These are phyloP conservation scores for Diaporthe longicolla DNA, from an alignment of 2,329 filamentous ascomycete genomes.

Conservation along the genomic window DNA sequence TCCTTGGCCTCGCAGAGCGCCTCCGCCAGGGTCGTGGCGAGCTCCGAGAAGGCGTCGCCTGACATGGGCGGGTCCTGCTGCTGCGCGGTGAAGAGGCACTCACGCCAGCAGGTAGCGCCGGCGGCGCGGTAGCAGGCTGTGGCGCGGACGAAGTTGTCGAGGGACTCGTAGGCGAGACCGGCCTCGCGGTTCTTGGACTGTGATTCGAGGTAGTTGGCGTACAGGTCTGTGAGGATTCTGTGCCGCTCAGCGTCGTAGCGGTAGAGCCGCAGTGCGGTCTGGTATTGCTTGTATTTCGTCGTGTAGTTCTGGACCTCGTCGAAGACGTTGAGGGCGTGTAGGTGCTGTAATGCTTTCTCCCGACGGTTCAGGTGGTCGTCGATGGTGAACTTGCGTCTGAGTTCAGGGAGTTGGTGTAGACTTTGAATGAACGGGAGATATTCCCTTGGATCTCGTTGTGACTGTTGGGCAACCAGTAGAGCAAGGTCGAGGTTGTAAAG, in stretches of 20 bases:
- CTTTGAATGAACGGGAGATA: constrained; percentile 95
- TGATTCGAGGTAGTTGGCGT: constrained; percentile 82
- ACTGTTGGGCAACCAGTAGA: constrained; percentile 92
- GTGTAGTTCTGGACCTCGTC: constrained; percentile 85
- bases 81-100: constrained; percentile 85
- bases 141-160: constrained; percentile 80
- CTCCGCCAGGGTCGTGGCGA: constrained; percentile 83
- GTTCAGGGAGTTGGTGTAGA: constrained; percentile 79
- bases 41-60: constrained; percentile 70
- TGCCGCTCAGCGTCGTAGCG: constrained; percentile 82
- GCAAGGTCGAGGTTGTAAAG: constrained; percentile 93
- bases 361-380: constrained; percentile 88
- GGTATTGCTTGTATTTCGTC: constrained; percentile 84
- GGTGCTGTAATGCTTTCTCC: constrained; percentile 81
- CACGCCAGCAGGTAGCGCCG: constrained; percentile 84
- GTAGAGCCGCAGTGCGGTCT: constrained; percentile 82
- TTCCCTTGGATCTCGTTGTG: constrained; percentile 94
- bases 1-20: constrained; percentile 88
- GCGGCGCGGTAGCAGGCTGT: constrained; percentile 87
- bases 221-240: constrained; percentile 79
- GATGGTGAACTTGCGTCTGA: constrained; percentile 84
- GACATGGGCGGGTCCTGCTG: constrained; percentile 74
- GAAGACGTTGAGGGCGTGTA: constrained; percentile 81
- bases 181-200: constrained; percentile 87
- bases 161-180: constrained; percentile 90